A percentile compares a stretch with the other conserved stretches of the same genome.
Evolutionary conservation across 2,329 filamentous ascomycete species (phyloP).

Genomic region (Beauveria medogensis): DNA sequence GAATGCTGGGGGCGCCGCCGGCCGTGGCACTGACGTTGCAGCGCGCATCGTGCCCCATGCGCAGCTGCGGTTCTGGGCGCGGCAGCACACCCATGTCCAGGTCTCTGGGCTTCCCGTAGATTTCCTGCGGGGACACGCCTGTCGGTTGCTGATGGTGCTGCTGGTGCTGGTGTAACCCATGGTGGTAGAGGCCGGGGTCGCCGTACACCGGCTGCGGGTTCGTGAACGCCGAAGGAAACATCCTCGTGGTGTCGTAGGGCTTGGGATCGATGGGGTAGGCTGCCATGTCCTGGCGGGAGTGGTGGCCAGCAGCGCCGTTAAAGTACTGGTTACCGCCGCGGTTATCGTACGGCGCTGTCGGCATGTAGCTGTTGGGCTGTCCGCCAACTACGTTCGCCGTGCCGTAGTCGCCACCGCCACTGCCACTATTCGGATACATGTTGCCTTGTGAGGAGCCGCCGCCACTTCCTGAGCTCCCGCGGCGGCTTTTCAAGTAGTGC

Average conservation of each 20-base stretch:
- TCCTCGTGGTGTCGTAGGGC: not conserved
- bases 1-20: not conserved
- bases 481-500: slow-evolving; percentile 60
- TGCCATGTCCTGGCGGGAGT: not conserved
- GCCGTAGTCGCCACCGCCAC: not conserved
- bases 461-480: not conserved
- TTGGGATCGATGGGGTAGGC: not conserved
- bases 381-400: not conserved
- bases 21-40: not conserved
- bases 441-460: not conserved
- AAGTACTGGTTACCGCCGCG: not conserved
- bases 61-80: not conserved
- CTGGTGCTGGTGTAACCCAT: not conserved
- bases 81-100: not conserved
- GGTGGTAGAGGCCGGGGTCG: not conserved
- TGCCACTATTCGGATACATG: not conserved
- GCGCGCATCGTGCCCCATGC: not conserved
- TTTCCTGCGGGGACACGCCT: not conserved
- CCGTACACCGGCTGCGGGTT: not conserved
- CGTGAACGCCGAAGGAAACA: not conserved
- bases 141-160: not conserved
- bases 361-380: not conserved
- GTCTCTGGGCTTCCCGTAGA: not conserved
- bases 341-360: not conserved
- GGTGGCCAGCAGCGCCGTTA: not conserved